Percentiles rank a stretch among this genome's conserved stretches.
These are phyloP conservation scores for Teratosphaeriaceae sp. DNA, from an alignment of 2,329 filamentous ascomycete genomes.

Conservation along the genomic window DNA sequence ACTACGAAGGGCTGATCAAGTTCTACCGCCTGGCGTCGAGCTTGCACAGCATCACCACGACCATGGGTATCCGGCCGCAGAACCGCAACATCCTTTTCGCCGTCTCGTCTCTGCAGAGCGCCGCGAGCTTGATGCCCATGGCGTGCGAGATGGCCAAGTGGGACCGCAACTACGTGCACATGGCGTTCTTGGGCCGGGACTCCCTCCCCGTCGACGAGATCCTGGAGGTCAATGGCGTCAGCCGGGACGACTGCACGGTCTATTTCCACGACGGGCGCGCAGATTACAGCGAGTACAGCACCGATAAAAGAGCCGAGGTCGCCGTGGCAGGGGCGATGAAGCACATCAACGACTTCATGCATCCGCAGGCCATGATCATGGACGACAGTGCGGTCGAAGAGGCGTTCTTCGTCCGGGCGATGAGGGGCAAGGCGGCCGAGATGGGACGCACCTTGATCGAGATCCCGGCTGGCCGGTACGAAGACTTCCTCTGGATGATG, in stretches of 20 bases:
- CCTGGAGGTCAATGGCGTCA: conserved; percentile 71
- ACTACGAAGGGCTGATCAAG: conserved; percentile 63
- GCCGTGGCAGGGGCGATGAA: conserved; percentile 59
- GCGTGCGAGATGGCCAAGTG: conserved; percentile 78
- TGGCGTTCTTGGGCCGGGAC: conserved; percentile 69
- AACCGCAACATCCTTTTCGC: conserved; percentile 76
- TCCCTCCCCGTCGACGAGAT: conserved; percentile 64
- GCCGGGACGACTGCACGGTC: conserved; percentile 55
- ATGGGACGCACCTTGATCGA: conserved; percentile 62
- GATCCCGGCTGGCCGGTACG: conserved; percentile 57
- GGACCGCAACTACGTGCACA: conserved; percentile 69
- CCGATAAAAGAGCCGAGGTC: conserved; percentile 60
- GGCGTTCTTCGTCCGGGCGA: conserved; percentile 55
- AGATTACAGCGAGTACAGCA: conserved; percentile 64
- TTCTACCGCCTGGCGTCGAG: conserved; percentile 60
- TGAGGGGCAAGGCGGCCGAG: conserved; percentile 49
- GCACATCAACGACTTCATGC: conserved; percentile 66
- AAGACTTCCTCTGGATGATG: conserved; percentile 68
- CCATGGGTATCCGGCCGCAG: conserved; percentile 43
- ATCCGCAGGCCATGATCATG: conserved; percentile 68
- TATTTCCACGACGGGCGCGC: conserved; percentile 67
- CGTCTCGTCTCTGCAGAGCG: conserved; percentile 66
- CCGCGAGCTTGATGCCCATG: conserved; percentile 66
- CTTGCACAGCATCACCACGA: conserved; percentile 53
- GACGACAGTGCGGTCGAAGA: conserved; percentile 65